Evolutionary conservation across 2,329 filamentous ascomycete species (phyloP).

Genomic region (Monosporascus sp.): DNA sequence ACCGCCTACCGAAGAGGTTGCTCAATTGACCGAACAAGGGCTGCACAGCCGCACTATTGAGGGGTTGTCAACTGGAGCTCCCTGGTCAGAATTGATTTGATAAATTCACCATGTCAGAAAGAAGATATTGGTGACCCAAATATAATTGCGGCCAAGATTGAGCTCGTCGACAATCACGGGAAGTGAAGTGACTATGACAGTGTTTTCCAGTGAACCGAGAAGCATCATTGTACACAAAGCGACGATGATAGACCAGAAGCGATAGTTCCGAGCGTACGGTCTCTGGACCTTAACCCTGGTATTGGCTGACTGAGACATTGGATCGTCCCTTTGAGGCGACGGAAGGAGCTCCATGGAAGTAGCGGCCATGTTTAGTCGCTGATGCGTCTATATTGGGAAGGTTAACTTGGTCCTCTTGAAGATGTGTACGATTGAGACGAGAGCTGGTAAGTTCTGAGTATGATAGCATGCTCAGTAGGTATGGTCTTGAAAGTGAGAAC

Average conservation of each 20-base stretch:
- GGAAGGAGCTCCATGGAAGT: not conserved
- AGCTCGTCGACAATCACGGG: constrained; percentile 21
- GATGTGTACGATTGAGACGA: too few species aligned
- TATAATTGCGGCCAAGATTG: constrained; percentile 16
- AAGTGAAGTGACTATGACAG: constrained; percentile 21
- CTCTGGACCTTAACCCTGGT: not conserved
- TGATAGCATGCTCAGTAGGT: too few species aligned
- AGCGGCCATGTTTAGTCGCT: too few species aligned
- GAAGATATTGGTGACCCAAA: constrained; percentile 24
- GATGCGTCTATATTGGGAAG: too few species aligned
- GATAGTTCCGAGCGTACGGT: constrained; percentile 4
- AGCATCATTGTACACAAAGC: constrained; percentile 13
- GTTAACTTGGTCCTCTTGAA: too few species aligned
- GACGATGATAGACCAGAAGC: constrained; percentile 16
- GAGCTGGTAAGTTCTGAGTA: too few species aligned
- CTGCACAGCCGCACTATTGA: constrained; percentile 35
- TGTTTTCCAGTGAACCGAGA: constrained; percentile 22
- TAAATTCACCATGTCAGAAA: constrained; percentile 20
- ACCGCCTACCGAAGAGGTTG: constrained; percentile 42
- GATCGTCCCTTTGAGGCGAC: not conserved
- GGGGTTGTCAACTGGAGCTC: not conserved
- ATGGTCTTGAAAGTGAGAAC: too few species aligned
- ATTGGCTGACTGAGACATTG: not conserved
- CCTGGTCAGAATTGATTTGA: not conserved
- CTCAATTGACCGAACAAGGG: constrained; percentile 40